A percentile compares a stretch with the other conserved stretches of the same genome.
phyloP scores from a whole-genome alignment of 805 yeast genomes.

The Kockiozyma suomiensis region DNA sequence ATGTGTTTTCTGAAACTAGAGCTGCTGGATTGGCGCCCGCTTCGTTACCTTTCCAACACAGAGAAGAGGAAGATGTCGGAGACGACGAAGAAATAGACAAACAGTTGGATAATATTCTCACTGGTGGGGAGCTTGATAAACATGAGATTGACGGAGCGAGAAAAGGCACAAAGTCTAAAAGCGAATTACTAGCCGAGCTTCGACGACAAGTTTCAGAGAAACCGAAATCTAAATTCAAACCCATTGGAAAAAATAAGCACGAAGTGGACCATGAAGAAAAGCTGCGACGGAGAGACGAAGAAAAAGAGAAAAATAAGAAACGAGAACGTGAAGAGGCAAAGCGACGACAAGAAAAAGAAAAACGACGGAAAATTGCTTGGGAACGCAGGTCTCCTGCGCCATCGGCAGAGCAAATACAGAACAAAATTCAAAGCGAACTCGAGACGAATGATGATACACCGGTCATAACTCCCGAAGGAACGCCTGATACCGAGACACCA shows the following conservation, averaged over 20 bases:
- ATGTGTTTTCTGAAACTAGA: constrained; percentile 5
- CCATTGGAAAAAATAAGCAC: constrained; percentile 12
- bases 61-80: not conserved
- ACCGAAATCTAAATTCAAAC: constrained; percentile 15
- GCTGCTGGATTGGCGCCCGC: not conserved
- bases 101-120: constrained; percentile 18
- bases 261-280: not conserved
- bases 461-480: not conserved
- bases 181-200: constrained; percentile 16
- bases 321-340: not conserved
- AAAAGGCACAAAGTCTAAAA: constrained; percentile 15
- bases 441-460: not conserved
- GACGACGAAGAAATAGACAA: constrained; percentile 16
- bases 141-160: constrained; percentile 11
- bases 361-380: not conserved
- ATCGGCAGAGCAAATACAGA: not conserved
- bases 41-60: not conserved
- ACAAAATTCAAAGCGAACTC: not conserved
- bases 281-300: not conserved
- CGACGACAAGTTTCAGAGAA: constrained; percentile 12
- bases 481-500: not conserved
- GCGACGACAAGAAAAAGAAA: not conserved
- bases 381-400: not conserved
- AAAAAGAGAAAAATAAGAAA: not conserved
- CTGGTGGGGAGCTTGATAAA: constrained; percentile 7